phyloP scores from a whole-genome alignment of 2,329 filamentous ascomycete genomes.

The Monosporascus sp. region DNA sequence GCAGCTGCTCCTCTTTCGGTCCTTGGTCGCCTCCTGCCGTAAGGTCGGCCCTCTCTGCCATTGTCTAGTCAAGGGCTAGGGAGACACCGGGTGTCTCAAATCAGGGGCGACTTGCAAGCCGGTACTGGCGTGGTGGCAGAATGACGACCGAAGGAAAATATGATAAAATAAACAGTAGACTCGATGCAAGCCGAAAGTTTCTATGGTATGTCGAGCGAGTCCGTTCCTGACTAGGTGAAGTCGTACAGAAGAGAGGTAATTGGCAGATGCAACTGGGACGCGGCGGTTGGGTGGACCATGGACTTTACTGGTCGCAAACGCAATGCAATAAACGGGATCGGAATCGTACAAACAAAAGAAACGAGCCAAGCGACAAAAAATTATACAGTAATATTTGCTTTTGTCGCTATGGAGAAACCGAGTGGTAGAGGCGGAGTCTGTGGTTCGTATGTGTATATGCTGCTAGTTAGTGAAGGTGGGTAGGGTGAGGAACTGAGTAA shows the following conservation, averaged over 20 bases:
- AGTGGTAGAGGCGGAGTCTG: too few relatives aligned
- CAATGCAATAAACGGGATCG: not conserved
- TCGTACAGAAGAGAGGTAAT: not conserved
- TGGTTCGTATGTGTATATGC: too few relatives aligned
- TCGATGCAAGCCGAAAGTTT: not conserved
- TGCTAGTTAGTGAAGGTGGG: too few relatives aligned
- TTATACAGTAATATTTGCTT: not conserved
- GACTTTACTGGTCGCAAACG: not conserved
- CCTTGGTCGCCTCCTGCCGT: conserved; percentile 20
- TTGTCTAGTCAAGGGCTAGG: conserved; percentile 1
- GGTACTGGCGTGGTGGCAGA: not conserved
- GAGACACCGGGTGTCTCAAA: not conserved
- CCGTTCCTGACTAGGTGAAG: not conserved
- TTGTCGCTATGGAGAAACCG: too few relatives aligned
- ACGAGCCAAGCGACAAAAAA: not conserved
- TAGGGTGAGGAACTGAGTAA: too few relatives aligned
- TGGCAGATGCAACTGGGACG: not conserved
- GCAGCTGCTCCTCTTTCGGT: conserved; percentile 15
- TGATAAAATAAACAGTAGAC: not conserved
- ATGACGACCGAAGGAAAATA: not conserved
- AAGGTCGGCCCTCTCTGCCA: conserved; percentile 19
- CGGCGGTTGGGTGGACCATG: not conserved
- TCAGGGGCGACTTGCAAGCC: not conserved
- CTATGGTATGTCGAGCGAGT: not conserved
- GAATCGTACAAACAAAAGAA: not conserved